phyloP scores from a whole-genome alignment of 257 asterid genomes.

The Rubia yunnanensis region DNA sequence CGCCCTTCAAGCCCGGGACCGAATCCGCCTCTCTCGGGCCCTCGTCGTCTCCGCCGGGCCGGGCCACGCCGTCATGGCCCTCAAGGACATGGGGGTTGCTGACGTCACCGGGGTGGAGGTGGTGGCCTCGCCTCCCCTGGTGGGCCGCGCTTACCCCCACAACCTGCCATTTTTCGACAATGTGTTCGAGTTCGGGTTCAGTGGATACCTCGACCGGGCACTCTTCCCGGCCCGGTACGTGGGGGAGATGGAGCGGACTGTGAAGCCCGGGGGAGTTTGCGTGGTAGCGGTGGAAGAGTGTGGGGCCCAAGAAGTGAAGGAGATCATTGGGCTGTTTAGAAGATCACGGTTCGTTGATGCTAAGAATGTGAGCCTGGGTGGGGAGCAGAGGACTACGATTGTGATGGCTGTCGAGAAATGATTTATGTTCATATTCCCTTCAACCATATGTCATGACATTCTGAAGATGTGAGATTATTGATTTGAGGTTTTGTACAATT shows the following conservation, averaged over 20 bases:
- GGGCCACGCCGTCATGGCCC: constrained; percentile 70
- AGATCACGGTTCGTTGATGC: constrained; percentile 46
- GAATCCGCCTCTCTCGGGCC: constrained; percentile 45
- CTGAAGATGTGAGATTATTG: too few relatives aligned
- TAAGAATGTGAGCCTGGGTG: constrained; percentile 47
- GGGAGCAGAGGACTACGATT: constrained; percentile 57
- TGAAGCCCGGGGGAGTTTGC: constrained; percentile 62
- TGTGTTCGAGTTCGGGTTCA: constrained; percentile 68
- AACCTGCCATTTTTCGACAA: constrained; percentile 59
- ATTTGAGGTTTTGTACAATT: too few relatives aligned
- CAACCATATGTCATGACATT: too few relatives aligned
- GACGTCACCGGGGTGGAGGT: constrained; percentile 72
- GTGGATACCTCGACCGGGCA: constrained; percentile 62
- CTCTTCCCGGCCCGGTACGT: constrained; percentile 64
- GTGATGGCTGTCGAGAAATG: constrained; percentile 39
- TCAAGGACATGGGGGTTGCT: constrained; percentile 47
- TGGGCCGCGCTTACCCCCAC: constrained; percentile 72
- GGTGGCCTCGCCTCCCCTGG: constrained; percentile 69
- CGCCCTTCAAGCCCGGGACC: constrained; percentile 29
- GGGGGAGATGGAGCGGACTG: constrained; percentile 82
- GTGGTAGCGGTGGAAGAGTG: constrained; percentile 79
- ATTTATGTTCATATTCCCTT: background rate
- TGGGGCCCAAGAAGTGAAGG: constrained; percentile 40
- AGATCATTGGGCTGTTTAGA: constrained; percentile 43
- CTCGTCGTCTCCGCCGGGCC: constrained; percentile 79